phyloP scores from a whole-genome alignment of 2,329 filamentous ascomycete genomes.

The Botrytis byssoidea region DNA sequence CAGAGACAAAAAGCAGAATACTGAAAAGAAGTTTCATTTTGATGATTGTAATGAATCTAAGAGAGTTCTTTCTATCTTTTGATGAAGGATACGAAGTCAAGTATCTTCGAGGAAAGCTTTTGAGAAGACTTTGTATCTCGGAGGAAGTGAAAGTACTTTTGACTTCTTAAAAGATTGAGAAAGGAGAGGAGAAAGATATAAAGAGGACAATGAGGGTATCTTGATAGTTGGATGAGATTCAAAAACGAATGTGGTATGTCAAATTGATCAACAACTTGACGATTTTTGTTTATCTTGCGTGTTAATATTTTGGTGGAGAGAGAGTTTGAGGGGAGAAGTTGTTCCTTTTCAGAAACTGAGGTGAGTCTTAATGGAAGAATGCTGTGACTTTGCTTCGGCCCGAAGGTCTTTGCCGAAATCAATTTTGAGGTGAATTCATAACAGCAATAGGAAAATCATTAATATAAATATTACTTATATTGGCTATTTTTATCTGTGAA shows the following conservation, averaged over 20 bases:
- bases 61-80: neutral
- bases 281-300: neutral
- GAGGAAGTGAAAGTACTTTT: neutral
- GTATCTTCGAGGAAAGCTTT: neutral
- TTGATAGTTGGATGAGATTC: neutral
- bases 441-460: neutral
- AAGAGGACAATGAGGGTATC: neutral
- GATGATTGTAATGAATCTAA: neutral
- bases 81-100: neutral
- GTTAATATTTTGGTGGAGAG: neutral
- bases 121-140: neutral
- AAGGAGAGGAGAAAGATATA: neutral
- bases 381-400: neutral
- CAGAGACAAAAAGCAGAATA: neutral
- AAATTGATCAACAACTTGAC: conserved; percentile 14
- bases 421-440: neutral
- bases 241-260: conserved; percentile 9
- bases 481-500: neutral
- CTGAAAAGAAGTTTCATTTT: conserved; percentile 17
- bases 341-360: neutral
- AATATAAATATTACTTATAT: neutral
- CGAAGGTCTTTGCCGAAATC: neutral
- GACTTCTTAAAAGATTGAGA: neutral
- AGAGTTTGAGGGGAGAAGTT: neutral
- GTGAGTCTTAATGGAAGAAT: neutral